Percentiles rank a stretch among this genome's conserved stretches.
phyloP scores from a whole-genome alignment of 306 rosid genomes.

The Fagus crenata region DNA sequence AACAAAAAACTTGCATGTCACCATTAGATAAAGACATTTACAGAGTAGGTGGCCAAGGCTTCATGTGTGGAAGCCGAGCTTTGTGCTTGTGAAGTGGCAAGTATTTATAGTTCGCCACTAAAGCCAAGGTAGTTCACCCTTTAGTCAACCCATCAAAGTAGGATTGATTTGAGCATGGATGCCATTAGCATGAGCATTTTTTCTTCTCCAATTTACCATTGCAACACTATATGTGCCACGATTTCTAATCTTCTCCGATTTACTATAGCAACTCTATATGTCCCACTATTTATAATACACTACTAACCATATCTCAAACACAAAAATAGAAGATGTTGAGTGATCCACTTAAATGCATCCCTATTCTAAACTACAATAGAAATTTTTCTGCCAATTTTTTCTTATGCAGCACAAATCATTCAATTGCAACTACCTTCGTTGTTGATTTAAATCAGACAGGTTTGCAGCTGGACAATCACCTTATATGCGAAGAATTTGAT shows the following conservation, averaged over 20 bases:
- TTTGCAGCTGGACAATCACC: conserved; percentile 16
- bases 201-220: neutral
- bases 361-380: neutral
- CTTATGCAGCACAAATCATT: neutral
- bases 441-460: neutral
- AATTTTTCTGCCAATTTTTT: neutral
- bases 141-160: conserved; percentile 4
- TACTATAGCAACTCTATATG: neutral
- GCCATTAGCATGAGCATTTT: neutral
- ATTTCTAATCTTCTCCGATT: neutral
- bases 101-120: neutral
- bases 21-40: neutral
- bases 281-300: neutral
- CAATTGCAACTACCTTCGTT: neutral
- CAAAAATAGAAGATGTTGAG: neutral
- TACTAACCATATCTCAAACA: neutral
- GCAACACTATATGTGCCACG: neutral
- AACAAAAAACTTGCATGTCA: neutral
- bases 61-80: conserved; percentile 10
- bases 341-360: conserved; percentile 1
- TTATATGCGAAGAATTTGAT: conserved; percentile 6
- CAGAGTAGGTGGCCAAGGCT: neutral
- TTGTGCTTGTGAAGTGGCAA: conserved; percentile 3
- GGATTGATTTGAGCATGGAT: neutral
- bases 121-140: conserved; percentile 1